Evolutionary conservation across 78 protist species (phyloP).

Genomic region (Polysphondylium violaceum): DNA sequence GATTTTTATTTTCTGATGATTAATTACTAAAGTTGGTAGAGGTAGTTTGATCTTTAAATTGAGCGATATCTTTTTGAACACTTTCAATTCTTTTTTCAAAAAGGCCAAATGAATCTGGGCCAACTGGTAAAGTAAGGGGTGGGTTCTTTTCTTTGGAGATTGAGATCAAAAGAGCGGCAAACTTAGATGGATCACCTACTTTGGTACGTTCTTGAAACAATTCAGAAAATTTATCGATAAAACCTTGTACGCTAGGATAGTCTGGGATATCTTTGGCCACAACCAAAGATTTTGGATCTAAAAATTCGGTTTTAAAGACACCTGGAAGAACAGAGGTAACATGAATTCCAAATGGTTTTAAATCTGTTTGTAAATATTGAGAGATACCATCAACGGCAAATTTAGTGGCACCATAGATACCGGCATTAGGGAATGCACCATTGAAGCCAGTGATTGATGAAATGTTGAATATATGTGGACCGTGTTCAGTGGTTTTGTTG

Average conservation of each 20-base stretch:
- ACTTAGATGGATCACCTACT: too few species aligned
- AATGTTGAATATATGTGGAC: conserved; percentile 8
- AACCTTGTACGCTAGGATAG: background rate
- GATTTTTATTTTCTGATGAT: background rate
- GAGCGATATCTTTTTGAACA: conserved; percentile 11
- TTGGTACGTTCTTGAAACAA: too few species aligned
- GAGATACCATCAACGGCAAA: conserved; percentile 12
- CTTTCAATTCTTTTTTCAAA: background rate
- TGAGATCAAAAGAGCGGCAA: too few species aligned
- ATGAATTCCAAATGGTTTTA: conserved; percentile 1
- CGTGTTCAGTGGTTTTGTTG: background rate
- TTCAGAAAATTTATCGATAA: too few species aligned
- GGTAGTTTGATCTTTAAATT: background rate
- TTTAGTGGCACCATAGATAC: conserved; percentile 6
- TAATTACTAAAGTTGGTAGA: conserved; percentile 40
- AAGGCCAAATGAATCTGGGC: conserved; percentile 26
- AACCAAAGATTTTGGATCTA: background rate
- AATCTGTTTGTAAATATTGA: background rate
- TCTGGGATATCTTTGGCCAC: background rate
- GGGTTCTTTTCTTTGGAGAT: background rate
- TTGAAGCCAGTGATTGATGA: conserved; percentile 3
- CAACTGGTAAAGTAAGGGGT: conserved; percentile 31
- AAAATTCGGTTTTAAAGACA: conserved; percentile 2
- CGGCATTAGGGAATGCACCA: background rate
- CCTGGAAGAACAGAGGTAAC: conserved; percentile 38